phyloP scores from a whole-genome alignment of 306 rosid genomes.

The Rubus parviflorus region DNA sequence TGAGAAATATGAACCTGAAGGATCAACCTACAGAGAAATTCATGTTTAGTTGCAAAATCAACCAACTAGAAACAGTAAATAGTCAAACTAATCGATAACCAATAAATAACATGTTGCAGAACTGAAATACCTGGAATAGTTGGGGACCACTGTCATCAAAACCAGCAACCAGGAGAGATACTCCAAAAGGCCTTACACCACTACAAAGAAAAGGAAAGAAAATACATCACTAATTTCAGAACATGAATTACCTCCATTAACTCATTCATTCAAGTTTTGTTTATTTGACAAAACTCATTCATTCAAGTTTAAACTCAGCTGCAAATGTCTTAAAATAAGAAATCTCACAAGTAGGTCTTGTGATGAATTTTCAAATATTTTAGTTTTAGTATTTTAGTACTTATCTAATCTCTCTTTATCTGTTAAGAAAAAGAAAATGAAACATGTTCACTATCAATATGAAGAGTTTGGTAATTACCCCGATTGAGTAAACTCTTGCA shows the following conservation, averaged over 20 bases:
- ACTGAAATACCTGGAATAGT: slow-evolving; percentile 70
- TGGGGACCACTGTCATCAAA: slow-evolving; percentile 93
- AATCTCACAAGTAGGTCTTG: background rate
- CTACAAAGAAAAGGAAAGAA: slow-evolving; percentile 34
- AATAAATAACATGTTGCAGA: background rate
- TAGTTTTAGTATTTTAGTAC: background rate
- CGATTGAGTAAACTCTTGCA: slow-evolving; percentile 98
- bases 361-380: background rate
- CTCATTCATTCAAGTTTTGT: background rate
- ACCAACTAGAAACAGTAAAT: background rate
- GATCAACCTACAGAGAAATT: slow-evolving; percentile 71
- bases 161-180: slow-evolving; percentile 89
- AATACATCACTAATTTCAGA: slow-evolving; percentile 21
- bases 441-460: background rate
- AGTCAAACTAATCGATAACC: background rate
- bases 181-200: slow-evolving; percentile 99
- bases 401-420: background rate
- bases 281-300: background rate
- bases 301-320: background rate
- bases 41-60: slow-evolving; percentile 2
- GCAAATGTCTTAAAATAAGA: background rate
- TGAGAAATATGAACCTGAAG: slow-evolving; percentile 93
- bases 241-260: no score
- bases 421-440: background rate
- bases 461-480: slow-evolving; percentile 55